These are phyloP conservation scores for Pseudocercospora fijiensis DNA, from an alignment of 2,329 filamentous ascomycete species.

Conservation along the genomic window DNA sequence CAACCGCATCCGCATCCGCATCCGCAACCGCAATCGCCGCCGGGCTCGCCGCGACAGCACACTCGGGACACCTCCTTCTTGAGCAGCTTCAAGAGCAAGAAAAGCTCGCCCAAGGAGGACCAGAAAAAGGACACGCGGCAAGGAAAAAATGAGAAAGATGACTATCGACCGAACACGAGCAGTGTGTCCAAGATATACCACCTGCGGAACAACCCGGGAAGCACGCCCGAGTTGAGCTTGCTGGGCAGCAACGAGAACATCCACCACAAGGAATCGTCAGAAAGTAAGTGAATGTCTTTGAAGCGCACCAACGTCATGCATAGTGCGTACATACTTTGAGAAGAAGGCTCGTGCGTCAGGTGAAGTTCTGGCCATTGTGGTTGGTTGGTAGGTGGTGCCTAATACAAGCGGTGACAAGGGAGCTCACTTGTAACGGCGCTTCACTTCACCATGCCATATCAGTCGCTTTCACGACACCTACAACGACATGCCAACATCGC, in stretches of 20 bases:
- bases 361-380: constrained; percentile 4
- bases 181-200: constrained; percentile 41
- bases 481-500: neutral
- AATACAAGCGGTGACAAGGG: neutral
- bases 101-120: constrained; percentile 22
- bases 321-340: neutral
- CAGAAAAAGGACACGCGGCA: constrained; percentile 26
- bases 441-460: neutral
- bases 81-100: constrained; percentile 31
- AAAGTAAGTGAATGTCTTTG: constrained; percentile 30
- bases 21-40: constrained; percentile 30
- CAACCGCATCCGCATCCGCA: constrained; percentile 32
- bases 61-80: constrained; percentile 32
- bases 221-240: constrained; percentile 49
- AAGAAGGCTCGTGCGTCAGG: neutral
- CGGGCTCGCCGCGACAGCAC: constrained; percentile 31
- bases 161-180: constrained; percentile 35
- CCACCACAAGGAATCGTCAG: constrained; percentile 25
- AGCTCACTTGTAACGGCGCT: neutral
- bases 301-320: constrained; percentile 3
- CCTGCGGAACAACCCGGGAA: constrained; percentile 46
- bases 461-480: neutral
- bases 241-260: constrained; percentile 35
- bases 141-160: constrained; percentile 32
- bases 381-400: neutral